Evolutionary conservation across 208 protist genomes (phyloP).

Genomic region (Paratrypanosoma confusum): DNA sequence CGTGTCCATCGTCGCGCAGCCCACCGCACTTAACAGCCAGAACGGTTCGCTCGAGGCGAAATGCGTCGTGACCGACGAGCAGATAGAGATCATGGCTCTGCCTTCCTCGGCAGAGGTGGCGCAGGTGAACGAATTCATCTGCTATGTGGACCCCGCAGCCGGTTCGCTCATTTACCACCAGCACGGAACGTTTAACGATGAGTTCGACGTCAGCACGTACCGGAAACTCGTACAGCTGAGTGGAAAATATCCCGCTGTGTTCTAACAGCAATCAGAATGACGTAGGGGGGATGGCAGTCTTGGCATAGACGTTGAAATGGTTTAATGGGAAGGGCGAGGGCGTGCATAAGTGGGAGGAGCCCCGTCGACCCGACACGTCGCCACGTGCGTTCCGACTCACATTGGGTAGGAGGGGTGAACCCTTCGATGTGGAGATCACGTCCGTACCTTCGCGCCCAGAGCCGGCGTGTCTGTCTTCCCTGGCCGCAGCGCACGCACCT

Average conservation of each 20-base stretch:
- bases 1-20: slow-evolving; percentile 73
- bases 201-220: slow-evolving; percentile 87
- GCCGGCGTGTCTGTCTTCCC: too few species aligned
- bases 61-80: slow-evolving; percentile 53
- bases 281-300: too few species aligned
- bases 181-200: slow-evolving; percentile 80
- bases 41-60: slow-evolving; percentile 52
- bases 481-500: too few species aligned
- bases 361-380: too few species aligned
- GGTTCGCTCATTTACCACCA: slow-evolving; percentile 69
- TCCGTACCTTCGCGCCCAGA: too few species aligned
- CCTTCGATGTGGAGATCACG: too few species aligned
- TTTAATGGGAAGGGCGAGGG: background rate
- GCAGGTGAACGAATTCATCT: slow-evolving; percentile 84
- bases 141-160: slow-evolving; percentile 74
- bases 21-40: slow-evolving; percentile 21
- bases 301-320: background rate
- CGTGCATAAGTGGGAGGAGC: too few species aligned
- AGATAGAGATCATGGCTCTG: slow-evolving; percentile 50
- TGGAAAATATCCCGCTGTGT: slow-evolving; percentile 72
- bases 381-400: too few species aligned
- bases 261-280: slow-evolving; percentile 26
- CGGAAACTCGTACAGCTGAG: slow-evolving; percentile 60
- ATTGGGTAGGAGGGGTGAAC: too few species aligned
- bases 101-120: slow-evolving; percentile 63